Conservation (phyloP, 1,284 basidiomycete genomes). For the Marasmius sp. region DNA sequence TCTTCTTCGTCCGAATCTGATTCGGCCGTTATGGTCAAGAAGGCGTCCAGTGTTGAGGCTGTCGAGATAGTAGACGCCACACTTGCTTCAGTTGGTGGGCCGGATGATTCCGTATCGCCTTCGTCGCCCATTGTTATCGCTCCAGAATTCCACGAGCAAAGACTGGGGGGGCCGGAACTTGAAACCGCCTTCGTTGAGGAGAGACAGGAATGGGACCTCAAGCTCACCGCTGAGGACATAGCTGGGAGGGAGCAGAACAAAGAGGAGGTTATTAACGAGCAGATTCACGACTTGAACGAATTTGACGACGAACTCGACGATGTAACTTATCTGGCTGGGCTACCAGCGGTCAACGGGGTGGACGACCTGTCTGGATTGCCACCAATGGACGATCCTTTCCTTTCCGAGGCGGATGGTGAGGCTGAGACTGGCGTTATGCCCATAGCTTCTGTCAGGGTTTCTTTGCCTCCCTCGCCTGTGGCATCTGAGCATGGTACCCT, state of each 20-base stretch:
- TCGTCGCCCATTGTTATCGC: too few species aligned
- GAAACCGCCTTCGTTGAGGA: not conserved
- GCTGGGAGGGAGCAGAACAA: not conserved
- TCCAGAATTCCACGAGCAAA: too few species aligned
- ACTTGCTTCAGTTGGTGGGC: not conserved
- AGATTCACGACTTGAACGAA: conserved; percentile 2
- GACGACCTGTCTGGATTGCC: not conserved
- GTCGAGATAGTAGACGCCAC: not conserved
- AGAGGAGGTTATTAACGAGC: conserved; percentile 3
- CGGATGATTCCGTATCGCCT: too few species aligned
- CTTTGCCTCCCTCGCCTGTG: not conserved
- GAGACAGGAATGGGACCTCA: not conserved
- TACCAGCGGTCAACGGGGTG: not conserved
- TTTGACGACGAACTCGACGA: conserved; percentile 2
- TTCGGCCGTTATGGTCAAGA: too few species aligned
- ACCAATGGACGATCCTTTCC: not conserved
- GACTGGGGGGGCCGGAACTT: too few species aligned
- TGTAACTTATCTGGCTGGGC: not conserved
- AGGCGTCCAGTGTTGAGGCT: not conserved
- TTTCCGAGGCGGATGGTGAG: not conserved
- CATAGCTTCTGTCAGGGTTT: not conserved
- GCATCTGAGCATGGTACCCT: not conserved
- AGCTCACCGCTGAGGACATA: not conserved
- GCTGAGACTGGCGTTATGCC: not conserved
- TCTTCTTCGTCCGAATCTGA: not conserved